phyloP scores from a whole-genome alignment of 805 yeast species.

The Candida ficus region DNA sequence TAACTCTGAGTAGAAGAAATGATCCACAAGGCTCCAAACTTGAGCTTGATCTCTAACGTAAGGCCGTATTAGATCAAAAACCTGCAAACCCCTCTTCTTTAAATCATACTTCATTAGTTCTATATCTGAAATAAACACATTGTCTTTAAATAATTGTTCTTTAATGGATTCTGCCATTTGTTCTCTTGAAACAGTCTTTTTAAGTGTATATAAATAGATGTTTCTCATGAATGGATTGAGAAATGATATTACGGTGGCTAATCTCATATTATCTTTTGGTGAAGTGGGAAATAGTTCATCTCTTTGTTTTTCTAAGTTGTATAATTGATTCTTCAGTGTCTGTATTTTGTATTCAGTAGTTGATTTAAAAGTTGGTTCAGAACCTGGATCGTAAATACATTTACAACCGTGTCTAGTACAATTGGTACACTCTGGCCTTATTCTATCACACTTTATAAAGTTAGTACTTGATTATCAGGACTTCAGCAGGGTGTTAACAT shows the following conservation, averaged over 20 bases:
- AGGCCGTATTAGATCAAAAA: not conserved
- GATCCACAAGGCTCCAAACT: constrained; percentile 6
- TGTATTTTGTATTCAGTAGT: constrained; percentile 1
- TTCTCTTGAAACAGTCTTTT: not conserved
- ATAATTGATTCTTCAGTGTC: not conserved
- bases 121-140: not conserved
- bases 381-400: constrained; percentile 1
- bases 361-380: not conserved
- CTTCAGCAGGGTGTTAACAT: too few relatives aligned
- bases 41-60: not conserved
- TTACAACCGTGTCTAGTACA: constrained; percentile 1
- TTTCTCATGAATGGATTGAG: not conserved
- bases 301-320: not conserved
- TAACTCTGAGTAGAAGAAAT: constrained; percentile 6
- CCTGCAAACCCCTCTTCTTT: not conserved
- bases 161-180: not conserved
- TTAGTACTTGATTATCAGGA: not conserved
- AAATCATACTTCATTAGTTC: constrained; percentile 6
- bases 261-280: not conserved
- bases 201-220: not conserved
- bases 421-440: constrained; percentile 4
- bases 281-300: not conserved
- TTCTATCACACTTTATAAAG: constrained; percentile 3
- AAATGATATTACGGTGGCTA: not conserved
- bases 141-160: constrained; percentile 1